Conservation (phyloP, 2,329 filamentous ascomycete genomes). For the Didymosphaeria variabile region DNA sequence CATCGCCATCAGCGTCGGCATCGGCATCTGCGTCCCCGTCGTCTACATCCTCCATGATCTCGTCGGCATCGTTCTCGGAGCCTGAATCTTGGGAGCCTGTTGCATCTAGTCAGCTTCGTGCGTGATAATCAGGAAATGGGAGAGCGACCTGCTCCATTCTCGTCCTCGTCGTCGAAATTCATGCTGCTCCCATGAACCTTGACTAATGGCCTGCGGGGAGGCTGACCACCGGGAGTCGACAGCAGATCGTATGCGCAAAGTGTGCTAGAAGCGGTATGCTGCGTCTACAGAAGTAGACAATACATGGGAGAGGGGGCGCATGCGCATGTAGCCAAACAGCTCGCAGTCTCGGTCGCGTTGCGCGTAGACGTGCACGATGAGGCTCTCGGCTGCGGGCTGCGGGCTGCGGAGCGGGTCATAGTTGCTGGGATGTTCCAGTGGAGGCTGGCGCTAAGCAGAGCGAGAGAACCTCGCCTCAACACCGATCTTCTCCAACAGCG, state of each 20-base stretch:
- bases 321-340: background rate
- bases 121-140: background rate
- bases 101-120: constrained; percentile 28
- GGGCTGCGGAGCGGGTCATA: constrained; percentile 4
- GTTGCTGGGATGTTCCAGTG: constrained; percentile 9
- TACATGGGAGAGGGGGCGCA: background rate
- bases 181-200: constrained; percentile 33
- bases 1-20: constrained; percentile 51
- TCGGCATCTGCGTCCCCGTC: constrained; percentile 52
- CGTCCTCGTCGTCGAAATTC: constrained; percentile 59
- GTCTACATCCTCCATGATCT: constrained; percentile 55
- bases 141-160: constrained; percentile 49
- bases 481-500: background rate
- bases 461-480: background rate
- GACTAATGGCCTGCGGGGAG: constrained; percentile 7
- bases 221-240: background rate
- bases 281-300: background rate
- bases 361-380: constrained; percentile 12
- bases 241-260: background rate
- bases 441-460: constrained; percentile 8
- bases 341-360: constrained; percentile 9
- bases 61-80: constrained; percentile 56
- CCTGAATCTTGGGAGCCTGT: constrained; percentile 49
- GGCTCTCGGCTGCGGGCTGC: constrained; percentile 3
- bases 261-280: background rate